Conservation (phyloP, 768 basidiomycete species). For the Pulveroboletus sp. region DNA sequence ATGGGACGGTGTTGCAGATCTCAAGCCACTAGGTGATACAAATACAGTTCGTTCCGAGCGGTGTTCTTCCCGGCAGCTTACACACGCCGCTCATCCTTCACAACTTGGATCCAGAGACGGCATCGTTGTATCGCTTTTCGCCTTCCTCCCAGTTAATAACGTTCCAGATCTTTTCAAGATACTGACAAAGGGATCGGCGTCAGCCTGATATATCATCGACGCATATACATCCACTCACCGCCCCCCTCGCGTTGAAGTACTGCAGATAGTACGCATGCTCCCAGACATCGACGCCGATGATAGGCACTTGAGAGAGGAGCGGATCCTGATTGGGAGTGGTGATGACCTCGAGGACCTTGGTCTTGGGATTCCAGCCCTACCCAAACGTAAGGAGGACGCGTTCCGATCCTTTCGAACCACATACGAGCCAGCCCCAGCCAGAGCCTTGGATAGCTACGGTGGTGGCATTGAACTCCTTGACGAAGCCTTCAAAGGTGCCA, state of each 20-base stretch:
- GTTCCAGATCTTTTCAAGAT: slow-evolving; percentile 74
- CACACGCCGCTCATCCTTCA: too few species aligned
- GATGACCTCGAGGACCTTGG: slow-evolving; percentile 74
- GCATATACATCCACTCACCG: slow-evolving; percentile 50
- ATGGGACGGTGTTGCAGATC: not conserved
- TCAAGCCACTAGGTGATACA: slow-evolving; percentile 7
- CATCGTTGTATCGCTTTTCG: slow-evolving; percentile 59
- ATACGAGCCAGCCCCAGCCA: slow-evolving; percentile 95
- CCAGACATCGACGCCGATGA: slow-evolving; percentile 95
- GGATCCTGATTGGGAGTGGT: slow-evolving; percentile 98
- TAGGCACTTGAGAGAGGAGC: slow-evolving; percentile 66
- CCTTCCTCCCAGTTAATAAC: slow-evolving; percentile 74
- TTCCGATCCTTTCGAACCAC: slow-evolving; percentile 26
- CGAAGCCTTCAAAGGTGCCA: slow-evolving; percentile 67
- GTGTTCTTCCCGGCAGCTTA: not conserved
- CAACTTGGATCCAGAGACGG: slow-evolving; percentile 33
- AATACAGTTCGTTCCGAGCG: not conserved
- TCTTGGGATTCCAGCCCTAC: slow-evolving; percentile 69
- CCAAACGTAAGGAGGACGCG: not conserved
- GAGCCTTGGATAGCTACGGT: slow-evolving; percentile 88
- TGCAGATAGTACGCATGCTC: slow-evolving; percentile 97
- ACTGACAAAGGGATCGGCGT: slow-evolving; percentile 36
- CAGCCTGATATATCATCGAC: not conserved
- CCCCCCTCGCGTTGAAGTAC: slow-evolving; percentile 92
- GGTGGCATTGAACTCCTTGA: slow-evolving; percentile 79